Evolutionary conservation across 177 flowering plant species (phyloP), one percentile per base, ranked within the genome.

Genomic region (Vitis hybrid): DNA sequence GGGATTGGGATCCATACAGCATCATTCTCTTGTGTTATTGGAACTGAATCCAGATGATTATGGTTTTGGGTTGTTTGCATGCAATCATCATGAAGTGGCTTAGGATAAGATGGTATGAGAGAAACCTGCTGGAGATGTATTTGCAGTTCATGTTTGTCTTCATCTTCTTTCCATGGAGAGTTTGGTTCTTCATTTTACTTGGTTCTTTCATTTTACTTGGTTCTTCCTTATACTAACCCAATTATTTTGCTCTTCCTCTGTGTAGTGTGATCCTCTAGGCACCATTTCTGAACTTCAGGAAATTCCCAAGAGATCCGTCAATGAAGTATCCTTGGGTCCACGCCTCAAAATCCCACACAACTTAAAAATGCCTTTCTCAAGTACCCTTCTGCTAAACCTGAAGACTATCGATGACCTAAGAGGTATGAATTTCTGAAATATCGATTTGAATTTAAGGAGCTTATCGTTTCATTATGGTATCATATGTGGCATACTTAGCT

Each of bases 11-110:
- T 32, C 40, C 40, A 32, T 32, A 32, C 40, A 32, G 3, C 40
- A 32, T 32, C 6, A 32, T 27, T 55, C 3, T 62, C n/a, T 6
- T 60, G 2, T 15, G 18, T 2, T 46, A 40, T 52, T 64, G 60
- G 32, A 51, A 52, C 3, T 19, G 59, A 17, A 5, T 46, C 19
- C n/a, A 58, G 54, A 40, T 49, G 7, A 52, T 18, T 18, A 18
- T 18, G 18, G 18, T 69, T 61, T 21, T 40, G n/a, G 46, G 10
- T 9, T 49, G 21, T 56, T 52, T 48, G 80, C 87, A 93, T 95
- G 97, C 98, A 5, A 79, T 91, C 60, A 89, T 90, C 65, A 66
- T 93, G 87, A 90, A 91, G 77, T 93, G 98, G 98, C 81, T 93
- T 12, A 83, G 97, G 77, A 75, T 82, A 66, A 84, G 98, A 79